Base-by-base conservation (phyloP, 768 basidiomycete species). In the Trametes cingulata region DNA sequence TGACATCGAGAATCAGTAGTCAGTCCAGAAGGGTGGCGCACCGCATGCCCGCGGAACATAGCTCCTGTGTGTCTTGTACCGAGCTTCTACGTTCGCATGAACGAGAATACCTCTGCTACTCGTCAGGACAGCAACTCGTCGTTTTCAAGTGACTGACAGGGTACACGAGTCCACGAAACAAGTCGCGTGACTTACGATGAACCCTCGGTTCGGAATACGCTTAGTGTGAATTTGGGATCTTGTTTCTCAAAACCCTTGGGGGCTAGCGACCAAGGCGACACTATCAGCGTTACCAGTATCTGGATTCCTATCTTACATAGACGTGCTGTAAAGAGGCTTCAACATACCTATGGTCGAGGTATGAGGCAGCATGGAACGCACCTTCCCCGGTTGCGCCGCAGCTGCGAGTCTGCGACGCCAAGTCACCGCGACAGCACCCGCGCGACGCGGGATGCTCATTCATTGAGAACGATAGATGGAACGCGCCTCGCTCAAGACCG, bases 351-450 rank as follows among this genome's bases (percentile, higher is more conserved):
- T 15, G 46, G 4, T 14, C 4, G 15, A 15, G 29, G 35, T 14
- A 24, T 13, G 24, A 3, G 35, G 14, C 6, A 20, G 35, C 20
- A 13, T n/a, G 39, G 20, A 24, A 27, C 27, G 9, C 10, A 12
- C 52, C 25, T 53, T 15, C 19, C 40, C 2, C n/a, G 51, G 51
- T 24, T 27, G 42, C 33, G 29, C 20, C 50, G 25, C 22, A 17
- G n/a, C 48, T 58, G 40, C 37, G 52, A n/a, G n/a, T n/a, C n/a
- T n/a, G n/a, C n/a, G n/a, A n/a, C n/a, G 29, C 57, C 57, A 58
- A 52, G 57, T 39, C 57, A 35, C 50, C 58, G 58, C 43, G 36
- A 60, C 33, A 25, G 53, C 47, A 55, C 22, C 60, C 60, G 53
- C 47, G 19, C 15, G 24, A 19, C 36, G 19, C 47, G 42, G n/a